Conservation (phyloP, 129 eudicot genomes). For the Scalesia atractyloides region DNA sequence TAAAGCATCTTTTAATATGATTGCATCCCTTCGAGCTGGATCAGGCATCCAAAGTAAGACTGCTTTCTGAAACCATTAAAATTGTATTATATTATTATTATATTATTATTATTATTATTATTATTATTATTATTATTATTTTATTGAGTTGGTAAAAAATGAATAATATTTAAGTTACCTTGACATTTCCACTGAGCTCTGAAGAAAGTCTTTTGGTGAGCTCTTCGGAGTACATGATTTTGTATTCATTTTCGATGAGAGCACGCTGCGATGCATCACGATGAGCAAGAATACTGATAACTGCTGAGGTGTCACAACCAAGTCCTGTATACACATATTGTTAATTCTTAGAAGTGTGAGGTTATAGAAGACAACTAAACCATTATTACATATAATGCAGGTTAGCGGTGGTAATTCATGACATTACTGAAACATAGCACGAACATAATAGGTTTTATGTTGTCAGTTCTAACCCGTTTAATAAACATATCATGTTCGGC, state of each 20-base stretch:
- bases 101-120: no score
- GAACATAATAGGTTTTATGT: background rate
- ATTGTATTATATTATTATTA: background rate
- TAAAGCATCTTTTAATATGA: slow-evolving; percentile 53
- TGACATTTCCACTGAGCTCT: slow-evolving; percentile 70
- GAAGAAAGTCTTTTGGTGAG: slow-evolving; percentile 60
- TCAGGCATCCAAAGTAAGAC: slow-evolving; percentile 76
- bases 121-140: no score
- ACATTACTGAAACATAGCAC: background rate
- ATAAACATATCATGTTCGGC: background rate
- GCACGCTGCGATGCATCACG: slow-evolving; percentile 81
- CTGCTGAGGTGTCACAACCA: slow-evolving; percentile 81
- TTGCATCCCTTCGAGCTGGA: slow-evolving; percentile 80
- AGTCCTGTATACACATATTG: slow-evolving; percentile 50
- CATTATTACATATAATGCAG: background rate
- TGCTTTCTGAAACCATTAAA: slow-evolving; percentile 59
- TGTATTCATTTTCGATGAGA: slow-evolving; percentile 73
- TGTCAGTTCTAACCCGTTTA: background rate
- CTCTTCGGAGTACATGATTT: slow-evolving; percentile 59
- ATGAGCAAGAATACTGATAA: slow-evolving; percentile 78
- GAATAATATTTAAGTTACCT: slow-evolving; percentile 61
- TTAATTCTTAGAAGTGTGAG: background rate
- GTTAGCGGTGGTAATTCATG: background rate
- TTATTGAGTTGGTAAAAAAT: background rate
- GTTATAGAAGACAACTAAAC: background rate